Base-by-base conservation (phyloP, 1,284 basidiomycete genomes). In the Pseudomicrostroma phylloplanum region DNA sequence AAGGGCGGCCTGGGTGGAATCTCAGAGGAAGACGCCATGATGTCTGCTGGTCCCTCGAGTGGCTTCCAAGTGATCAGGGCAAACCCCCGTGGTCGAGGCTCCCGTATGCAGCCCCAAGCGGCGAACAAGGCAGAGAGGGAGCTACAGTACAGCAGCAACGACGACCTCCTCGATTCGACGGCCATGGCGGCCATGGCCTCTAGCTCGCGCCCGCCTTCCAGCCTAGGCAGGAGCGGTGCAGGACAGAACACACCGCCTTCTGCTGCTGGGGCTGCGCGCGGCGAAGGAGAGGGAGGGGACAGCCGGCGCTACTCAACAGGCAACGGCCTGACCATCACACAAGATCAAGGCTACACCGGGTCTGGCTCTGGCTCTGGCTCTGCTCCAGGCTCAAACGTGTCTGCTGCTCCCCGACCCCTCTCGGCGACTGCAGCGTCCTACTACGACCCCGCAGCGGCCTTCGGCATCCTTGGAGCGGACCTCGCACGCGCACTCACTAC, bases 11-110 rank as follows among this genome's bases (percentile, higher is more conserved):
- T 36, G 30, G 30, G 30, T 9, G 30, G 30, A 36, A 36, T 36
- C 30, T 36, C 30, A 3, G 30, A 54, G 36, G 58, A 46, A n/a
- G 19, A 53, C 30, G 65, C 43, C 4, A 55, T 46, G 6, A 64
- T 55, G 13, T 63, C 62, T 30, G 60, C 68, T 41, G 61, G 48
- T 36, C 30, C 30, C 17, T 59, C 62, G 19, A 55, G 56, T 43
- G 70, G 70, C 1, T 73, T 73, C 39, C 67, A 73, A 43, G 71
- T 73, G n/a, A 66, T 73, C 4, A 56, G 71, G 41, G 61, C 67
- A 12, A 64, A 66, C 19, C 56, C 69, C 26, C 63, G 69, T 2
- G 36, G 65, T 30, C 26, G 57, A 15, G 13, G 15, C 64, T 62
- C 57, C 55, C 60, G 7, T 57, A 56, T 17, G 67, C 62, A 6